These are phyloP conservation scores for Trichoderma pleuroti DNA, from an alignment of 2,329 filamentous ascomycete genomes.

Conservation along the genomic window DNA sequence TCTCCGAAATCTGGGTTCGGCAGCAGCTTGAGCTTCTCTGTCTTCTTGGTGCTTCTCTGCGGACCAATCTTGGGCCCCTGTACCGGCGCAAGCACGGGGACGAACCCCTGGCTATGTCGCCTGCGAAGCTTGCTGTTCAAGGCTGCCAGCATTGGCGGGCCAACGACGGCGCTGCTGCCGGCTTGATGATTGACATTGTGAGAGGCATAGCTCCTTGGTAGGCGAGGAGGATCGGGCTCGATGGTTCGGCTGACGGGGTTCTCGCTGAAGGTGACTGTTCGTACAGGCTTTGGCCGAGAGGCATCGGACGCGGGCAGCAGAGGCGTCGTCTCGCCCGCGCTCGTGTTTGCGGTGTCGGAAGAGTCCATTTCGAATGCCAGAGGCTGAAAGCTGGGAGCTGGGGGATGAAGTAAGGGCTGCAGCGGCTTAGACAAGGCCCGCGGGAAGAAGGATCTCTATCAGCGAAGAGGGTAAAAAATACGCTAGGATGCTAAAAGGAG, in stretches of 20 bases:
- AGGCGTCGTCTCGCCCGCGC: conserved; percentile 16
- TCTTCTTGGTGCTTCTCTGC: conserved; percentile 90
- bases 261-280: conserved; percentile 75
- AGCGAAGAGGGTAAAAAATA: neutral
- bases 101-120: conserved; percentile 72
- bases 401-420: neutral
- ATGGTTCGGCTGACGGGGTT: conserved; percentile 62
- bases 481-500: neutral
- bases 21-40: conserved; percentile 95
- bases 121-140: conserved; percentile 85
- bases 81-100: conserved; percentile 32
- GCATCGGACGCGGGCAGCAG: conserved; percentile 10
- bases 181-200: conserved; percentile 29
- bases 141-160: conserved; percentile 64
- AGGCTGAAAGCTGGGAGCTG: neutral
- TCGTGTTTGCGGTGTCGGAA: neutral
- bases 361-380: conserved; percentile 12
- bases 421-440: neutral
- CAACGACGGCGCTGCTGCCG: conserved; percentile 35
- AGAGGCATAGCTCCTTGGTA: conserved; percentile 22
- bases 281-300: conserved; percentile 30
- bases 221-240: conserved; percentile 41
- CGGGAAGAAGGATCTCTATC: neutral
- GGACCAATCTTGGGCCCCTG: conserved; percentile 75
- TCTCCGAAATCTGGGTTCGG: conserved; percentile 83